Conservation (phyloP, 495 filamentous ascomycete species). For the Achaetomiella virescens region DNA sequence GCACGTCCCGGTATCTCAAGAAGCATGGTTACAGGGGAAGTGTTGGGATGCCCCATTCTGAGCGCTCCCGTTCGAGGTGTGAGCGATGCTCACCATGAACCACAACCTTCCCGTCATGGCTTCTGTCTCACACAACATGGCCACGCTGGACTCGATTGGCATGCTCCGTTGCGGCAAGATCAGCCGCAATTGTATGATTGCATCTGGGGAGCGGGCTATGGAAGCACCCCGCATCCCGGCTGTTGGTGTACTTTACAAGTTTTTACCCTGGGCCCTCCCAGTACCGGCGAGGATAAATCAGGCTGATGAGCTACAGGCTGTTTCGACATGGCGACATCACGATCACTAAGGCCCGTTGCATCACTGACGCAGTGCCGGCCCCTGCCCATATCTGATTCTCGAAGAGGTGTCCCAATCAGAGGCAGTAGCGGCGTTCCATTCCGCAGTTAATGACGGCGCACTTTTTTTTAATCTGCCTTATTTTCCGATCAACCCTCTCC, state of each 20-base stretch:
- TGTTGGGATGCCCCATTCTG: too few relatives aligned
- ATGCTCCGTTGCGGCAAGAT: background rate
- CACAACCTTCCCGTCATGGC: too few relatives aligned
- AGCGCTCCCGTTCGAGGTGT: too few relatives aligned
- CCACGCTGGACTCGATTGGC: background rate
- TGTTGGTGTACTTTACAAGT: background rate
- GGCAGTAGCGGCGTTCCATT: constrained; percentile 23
- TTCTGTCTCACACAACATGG: background rate
- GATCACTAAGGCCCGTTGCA: background rate
- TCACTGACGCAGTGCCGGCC: background rate
- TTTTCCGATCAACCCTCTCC: constrained; percentile 24
- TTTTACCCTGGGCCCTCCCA: background rate
- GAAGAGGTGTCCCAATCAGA: constrained; percentile 18
- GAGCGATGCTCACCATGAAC: too few relatives aligned
- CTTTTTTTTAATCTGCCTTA: constrained; percentile 25
- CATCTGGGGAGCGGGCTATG: background rate
- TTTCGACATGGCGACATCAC: constrained; percentile 7
- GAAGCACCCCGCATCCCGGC: background rate
- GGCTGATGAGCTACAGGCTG: constrained; percentile 9
- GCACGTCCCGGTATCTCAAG: too few relatives aligned
- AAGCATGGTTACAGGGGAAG: too few relatives aligned
- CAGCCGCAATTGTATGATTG: constrained; percentile 6
- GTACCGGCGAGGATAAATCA: background rate
- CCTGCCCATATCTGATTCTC: background rate
- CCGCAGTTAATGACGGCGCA: constrained; percentile 25